Base-by-base conservation (phyloP, 371 early-diverging fungal genomes). In the Lichtheimia ornata region DNA sequence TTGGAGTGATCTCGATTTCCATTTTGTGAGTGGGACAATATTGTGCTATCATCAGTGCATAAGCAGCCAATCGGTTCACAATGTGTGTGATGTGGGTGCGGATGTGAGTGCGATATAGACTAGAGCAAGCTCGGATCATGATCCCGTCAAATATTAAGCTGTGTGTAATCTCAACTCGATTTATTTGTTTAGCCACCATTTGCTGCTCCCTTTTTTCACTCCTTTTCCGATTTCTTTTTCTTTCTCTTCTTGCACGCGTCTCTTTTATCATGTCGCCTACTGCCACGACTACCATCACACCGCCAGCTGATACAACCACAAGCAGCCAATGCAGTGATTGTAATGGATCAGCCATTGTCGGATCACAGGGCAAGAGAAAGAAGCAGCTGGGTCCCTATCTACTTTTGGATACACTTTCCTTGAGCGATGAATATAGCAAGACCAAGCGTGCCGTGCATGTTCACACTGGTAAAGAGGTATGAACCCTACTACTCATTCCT, bases 401-500 rank as follows among this genome's bases (percentile, higher is more conserved):
- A 15, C 79, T 98, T 28, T 84, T 93, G 30, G 94, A 95, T 72
- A 91, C 93, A 17, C 83, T 98, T 9, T 99, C 98, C 52, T 94
- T 91, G 72, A 98, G 99, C 49, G 35, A 35, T 35, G 96, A 96
- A 76, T 97, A 96, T 73, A 95, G 94, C 60, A 95, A 96, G 74
- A 98, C 98, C 67, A 96, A 97, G 70, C 85, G 94, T 25, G 97
- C 93, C 7, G 82, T 91, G 65, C 92, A 96, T 78, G 88, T 84
- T 49, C 73, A 91, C 25, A 91, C 91, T 5, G 91, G 93, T 24
- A 88, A 89, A 66, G 94, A 94, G 86, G 99, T 92, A 82, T 25
- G 43, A 12, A 30, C 30, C 4, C n/a, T 25, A 13, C 24, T 41
- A 20, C 14, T 50, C 11, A 63, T 63, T 12, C 35, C 5, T 11